Percentiles rank a stretch among this genome's conserved stretches.
Evolutionary conservation across 1,139 yeast genomes (phyloP).

Genomic region (Casaregolazyma lundiana): DNA sequence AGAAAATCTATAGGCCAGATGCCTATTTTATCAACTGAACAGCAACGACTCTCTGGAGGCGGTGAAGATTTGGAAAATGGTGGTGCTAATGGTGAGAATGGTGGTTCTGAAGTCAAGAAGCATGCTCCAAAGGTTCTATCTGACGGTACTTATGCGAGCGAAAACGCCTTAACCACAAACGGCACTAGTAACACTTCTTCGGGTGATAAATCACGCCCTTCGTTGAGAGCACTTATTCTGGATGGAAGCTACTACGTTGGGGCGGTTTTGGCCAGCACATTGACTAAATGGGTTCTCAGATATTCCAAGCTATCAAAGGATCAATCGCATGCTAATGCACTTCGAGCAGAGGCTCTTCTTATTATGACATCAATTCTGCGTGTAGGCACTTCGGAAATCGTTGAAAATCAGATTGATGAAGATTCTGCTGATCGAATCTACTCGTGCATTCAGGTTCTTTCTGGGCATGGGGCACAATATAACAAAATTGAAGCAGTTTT

Average conservation of each 20-base stretch:
- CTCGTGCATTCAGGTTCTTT: constrained; percentile 71
- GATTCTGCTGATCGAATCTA: constrained; percentile 91
- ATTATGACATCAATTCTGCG: constrained; percentile 88
- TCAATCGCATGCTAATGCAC: constrained; percentile 58
- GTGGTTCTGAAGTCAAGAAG: constrained; percentile 34
- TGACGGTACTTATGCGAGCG: constrained; percentile 98
- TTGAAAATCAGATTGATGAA: constrained; percentile 79
- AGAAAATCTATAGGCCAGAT: constrained; percentile 85
- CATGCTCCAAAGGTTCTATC: constrained; percentile 84
- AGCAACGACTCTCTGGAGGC: constrained; percentile 29
- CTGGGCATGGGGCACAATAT: constrained; percentile 51
- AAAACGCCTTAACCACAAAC: constrained; percentile 66
- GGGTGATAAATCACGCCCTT: constrained; percentile 45
- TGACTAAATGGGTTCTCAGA: constrained; percentile 83
- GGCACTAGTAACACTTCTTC: constrained; percentile 27
- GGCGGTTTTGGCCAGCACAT: constrained; percentile 80
- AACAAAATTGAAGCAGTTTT: constrained; percentile 62
- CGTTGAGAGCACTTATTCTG: constrained; percentile 75
- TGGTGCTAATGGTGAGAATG: constrained; percentile 22
- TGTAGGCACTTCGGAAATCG: constrained; percentile 79
- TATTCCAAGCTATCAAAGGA: constrained; percentile 57
- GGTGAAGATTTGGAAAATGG: constrained; percentile 29
- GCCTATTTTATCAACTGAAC: constrained; percentile 79
- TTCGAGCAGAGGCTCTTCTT: constrained; percentile 91
- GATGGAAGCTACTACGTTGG: constrained; percentile 90